Conservation (phyloP, 768 basidiomycete genomes). For the Melanogaster broomeanus region DNA sequence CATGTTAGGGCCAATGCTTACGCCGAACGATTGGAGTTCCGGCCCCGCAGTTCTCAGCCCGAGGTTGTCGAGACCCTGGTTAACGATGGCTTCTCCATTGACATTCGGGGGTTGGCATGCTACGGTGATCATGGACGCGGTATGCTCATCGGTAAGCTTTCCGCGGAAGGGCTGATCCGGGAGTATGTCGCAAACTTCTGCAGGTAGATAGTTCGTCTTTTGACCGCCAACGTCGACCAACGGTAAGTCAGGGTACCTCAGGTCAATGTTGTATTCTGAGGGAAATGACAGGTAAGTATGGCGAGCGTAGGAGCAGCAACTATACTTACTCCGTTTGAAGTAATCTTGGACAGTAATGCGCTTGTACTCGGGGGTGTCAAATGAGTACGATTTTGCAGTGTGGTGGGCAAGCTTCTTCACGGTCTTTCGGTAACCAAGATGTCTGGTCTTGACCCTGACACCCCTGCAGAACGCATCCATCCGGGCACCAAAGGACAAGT, state of each 20-base stretch:
- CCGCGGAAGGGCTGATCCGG: conserved; percentile 43
- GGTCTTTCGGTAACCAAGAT: conserved; percentile 76
- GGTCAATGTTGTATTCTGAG: conserved; percentile 43
- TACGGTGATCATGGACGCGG: conserved; percentile 49
- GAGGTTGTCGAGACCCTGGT: conserved; percentile 43
- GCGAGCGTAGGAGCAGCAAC: neutral
- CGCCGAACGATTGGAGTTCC: conserved; percentile 43
- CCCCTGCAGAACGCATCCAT: conserved; percentile 63
- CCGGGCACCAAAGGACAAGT: conserved; percentile 60
- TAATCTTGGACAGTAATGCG: conserved; percentile 49
- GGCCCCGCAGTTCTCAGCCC: conserved; percentile 40
- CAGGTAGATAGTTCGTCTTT: conserved; percentile 43
- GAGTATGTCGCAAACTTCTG: conserved; percentile 53
- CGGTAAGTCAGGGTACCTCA: conserved; percentile 42
- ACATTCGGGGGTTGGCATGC: conserved; percentile 52
- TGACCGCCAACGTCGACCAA: conserved; percentile 51
- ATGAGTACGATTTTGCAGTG: conserved; percentile 41
- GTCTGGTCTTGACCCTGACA: conserved; percentile 63
- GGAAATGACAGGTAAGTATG: neutral
- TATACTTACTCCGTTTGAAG: conserved; percentile 45
- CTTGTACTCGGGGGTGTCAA: conserved; percentile 41
- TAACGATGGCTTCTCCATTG: conserved; percentile 47
- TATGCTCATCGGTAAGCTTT: conserved; percentile 58
- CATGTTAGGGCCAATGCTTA: conserved; percentile 50
- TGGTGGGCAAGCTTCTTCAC: conserved; percentile 54